phyloP scores from a whole-genome alignment of 2,329 filamentous ascomycete genomes.

The Coniochaeta sp. region DNA sequence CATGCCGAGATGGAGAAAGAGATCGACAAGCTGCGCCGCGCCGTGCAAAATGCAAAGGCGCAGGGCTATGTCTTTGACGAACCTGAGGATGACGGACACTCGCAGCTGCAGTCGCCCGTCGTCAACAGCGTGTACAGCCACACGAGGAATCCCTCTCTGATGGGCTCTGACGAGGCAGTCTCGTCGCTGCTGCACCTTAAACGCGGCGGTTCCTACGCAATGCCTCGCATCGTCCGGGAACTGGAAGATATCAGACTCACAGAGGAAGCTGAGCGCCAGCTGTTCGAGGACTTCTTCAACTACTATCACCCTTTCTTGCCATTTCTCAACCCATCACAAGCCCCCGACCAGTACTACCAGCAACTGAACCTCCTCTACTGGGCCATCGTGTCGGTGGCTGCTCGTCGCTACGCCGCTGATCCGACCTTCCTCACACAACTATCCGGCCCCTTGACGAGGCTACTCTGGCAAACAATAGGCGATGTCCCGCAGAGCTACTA shows the following conservation, averaged over 20 bases:
- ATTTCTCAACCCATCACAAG: conserved; percentile 59
- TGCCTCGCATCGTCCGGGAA: conserved; percentile 53
- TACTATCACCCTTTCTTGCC: conserved; percentile 74
- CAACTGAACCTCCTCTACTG: conserved; percentile 81
- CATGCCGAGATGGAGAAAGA: conserved; percentile 84
- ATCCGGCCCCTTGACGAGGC: conserved; percentile 59
- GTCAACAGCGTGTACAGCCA: conserved; percentile 51
- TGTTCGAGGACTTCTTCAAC: conserved; percentile 70
- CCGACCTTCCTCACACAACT: conserved; percentile 60
- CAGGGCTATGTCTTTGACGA: conserved; percentile 53
- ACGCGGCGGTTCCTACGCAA: conserved; percentile 54
- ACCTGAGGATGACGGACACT: conserved; percentile 44
- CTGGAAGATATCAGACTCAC: conserved; percentile 58
- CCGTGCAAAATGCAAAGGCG: conserved; percentile 50
- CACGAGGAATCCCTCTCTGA: conserved; percentile 54
- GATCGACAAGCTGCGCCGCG: conserved; percentile 61
- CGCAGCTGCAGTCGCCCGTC: conserved; percentile 51
- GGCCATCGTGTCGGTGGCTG: conserved; percentile 70
- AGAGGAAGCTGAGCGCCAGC: conserved; percentile 52
- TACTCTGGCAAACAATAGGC: conserved; percentile 71
- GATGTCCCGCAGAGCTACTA: conserved; percentile 74
- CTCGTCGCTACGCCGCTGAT: conserved; percentile 61
- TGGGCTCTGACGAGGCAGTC: conserved; percentile 63
- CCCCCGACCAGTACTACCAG: conserved; percentile 67
- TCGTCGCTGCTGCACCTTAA: conserved; percentile 61